phyloP scores from a whole-genome alignment of 768 basidiomycete species.

The Xerocomus brunneocitrinus region DNA sequence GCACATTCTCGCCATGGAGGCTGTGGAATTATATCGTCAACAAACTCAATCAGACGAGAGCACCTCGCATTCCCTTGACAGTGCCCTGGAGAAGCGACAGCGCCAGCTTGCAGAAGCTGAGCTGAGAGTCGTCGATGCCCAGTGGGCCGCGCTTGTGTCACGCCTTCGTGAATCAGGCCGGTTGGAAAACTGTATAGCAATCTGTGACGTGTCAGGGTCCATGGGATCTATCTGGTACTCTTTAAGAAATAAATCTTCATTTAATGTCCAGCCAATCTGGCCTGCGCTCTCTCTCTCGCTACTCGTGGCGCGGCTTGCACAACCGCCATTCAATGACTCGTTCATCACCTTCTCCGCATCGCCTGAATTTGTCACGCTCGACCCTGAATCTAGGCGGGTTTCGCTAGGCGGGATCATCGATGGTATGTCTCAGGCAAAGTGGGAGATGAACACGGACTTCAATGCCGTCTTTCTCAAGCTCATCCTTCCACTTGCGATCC shows the following conservation, averaged over 20 bases:
- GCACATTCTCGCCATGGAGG: slow-evolving; percentile 51
- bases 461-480: slow-evolving; percentile 58
- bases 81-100: slow-evolving; percentile 25
- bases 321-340: slow-evolving; percentile 56
- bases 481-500: slow-evolving; percentile 55
- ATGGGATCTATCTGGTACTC: slow-evolving; percentile 43
- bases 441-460: slow-evolving; percentile 62
- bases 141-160: slow-evolving; percentile 60
- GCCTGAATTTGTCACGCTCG: slow-evolving; percentile 49
- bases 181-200: slow-evolving; percentile 58
- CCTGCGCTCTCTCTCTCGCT: slow-evolving; percentile 65
- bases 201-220: slow-evolving; percentile 73
- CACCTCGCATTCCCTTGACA: background rate
- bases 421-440: slow-evolving; percentile 34
- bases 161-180: slow-evolving; percentile 48
- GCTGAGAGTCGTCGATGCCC: slow-evolving; percentile 50
- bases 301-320: slow-evolving; percentile 55
- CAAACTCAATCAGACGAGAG: background rate
- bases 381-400: slow-evolving; percentile 28
- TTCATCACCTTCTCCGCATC: slow-evolving; percentile 65
- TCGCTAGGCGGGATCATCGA: slow-evolving; percentile 36
- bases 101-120: slow-evolving; percentile 32
- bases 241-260: slow-evolving; percentile 4
- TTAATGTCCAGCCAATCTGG: slow-evolving; percentile 43
- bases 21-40: slow-evolving; percentile 7